Evolutionary conservation across 257 asterid species (phyloP).

Genomic region (Nicotiana obtusifolia): DNA sequence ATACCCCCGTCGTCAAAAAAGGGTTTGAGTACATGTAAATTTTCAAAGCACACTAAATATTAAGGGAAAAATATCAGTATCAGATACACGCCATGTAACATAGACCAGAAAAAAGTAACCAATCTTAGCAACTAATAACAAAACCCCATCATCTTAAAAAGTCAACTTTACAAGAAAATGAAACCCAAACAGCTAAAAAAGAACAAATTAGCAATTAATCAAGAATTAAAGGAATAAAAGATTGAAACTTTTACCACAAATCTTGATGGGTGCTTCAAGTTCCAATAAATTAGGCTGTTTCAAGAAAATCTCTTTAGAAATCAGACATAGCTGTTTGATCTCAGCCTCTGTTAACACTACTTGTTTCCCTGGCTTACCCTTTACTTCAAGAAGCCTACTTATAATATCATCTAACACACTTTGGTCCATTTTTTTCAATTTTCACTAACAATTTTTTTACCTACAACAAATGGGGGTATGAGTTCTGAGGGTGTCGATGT

Average conservation of each 20-base stretch:
- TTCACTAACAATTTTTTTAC: not conserved
- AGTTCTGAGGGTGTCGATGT: not conserved
- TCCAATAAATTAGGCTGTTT: conserved; percentile 38
- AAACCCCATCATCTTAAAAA: not conserved
- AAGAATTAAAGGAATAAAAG: not conserved
- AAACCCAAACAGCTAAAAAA: not conserved
- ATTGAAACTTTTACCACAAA: conserved; percentile 25
- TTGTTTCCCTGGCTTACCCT: conserved; percentile 30
- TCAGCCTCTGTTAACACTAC: conserved; percentile 34
- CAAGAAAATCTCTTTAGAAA: conserved; percentile 28
- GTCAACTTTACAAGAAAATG: conserved; percentile 16
- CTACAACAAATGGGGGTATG: not conserved
- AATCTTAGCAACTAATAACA: not conserved
- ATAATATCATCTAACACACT: conserved; percentile 33
- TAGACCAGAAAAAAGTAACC: not conserved
- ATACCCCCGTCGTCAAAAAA: no score
- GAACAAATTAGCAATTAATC: not conserved
- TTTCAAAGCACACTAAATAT: not conserved
- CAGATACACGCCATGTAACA: not conserved
- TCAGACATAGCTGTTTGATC: conserved; percentile 24
- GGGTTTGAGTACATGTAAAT: not conserved
- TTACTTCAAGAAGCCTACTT: conserved; percentile 29
- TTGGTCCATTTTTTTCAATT: conserved; percentile 16
- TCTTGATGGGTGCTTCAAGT: conserved; percentile 44
- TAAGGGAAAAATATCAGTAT: not conserved